phyloP scores from a whole-genome alignment of 805 yeast genomes.

The Candida yuanshanica region DNA sequence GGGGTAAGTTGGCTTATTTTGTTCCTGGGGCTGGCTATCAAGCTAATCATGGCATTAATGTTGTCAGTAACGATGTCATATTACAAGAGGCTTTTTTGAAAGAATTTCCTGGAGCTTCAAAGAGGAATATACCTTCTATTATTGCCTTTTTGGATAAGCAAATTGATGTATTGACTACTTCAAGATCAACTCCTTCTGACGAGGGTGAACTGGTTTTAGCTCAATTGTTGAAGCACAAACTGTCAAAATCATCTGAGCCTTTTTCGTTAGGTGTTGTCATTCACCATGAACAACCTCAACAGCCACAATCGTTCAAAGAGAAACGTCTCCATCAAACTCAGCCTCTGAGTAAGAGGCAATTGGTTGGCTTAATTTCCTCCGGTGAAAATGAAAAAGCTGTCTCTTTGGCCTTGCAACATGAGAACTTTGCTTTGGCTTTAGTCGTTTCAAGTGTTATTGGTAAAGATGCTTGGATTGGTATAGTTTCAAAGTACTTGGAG shows the following conservation, averaged over 20 bases:
- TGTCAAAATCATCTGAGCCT: conserved; percentile 8
- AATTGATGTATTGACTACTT: conserved; percentile 6
- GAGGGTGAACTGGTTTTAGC: conserved; percentile 69
- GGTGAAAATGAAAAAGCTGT: conserved; percentile 71
- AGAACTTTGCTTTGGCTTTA: conserved; percentile 76
- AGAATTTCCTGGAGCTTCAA: conserved; percentile 26
- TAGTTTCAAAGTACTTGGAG: conserved; percentile 52
- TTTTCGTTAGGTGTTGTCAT: conserved; percentile 20
- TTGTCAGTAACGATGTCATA: conserved; percentile 29
- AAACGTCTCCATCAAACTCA: conserved; percentile 13
- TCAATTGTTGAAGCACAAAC: conserved; percentile 20
- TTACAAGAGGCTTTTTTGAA: conserved; percentile 29
- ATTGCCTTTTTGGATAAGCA: conserved; percentile 21
- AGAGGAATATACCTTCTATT: conserved; percentile 25
- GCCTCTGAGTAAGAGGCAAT: conserved; percentile 23
- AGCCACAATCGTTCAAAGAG: conserved; percentile 1
- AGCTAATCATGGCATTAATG: conserved; percentile 27
- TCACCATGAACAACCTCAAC: conserved; percentile 12
- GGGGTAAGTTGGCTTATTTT: conserved; percentile 38
- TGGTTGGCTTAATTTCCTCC: conserved; percentile 56
- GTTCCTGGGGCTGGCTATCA: conserved; percentile 31
- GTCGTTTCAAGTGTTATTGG: conserved; percentile 64
- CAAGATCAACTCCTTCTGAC: conserved; percentile 40
- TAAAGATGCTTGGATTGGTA: conserved; percentile 49
- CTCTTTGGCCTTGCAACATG: conserved; percentile 49